Conservation (phyloP, 441 rosid species). For the Raphanus hybrid region DNA sequence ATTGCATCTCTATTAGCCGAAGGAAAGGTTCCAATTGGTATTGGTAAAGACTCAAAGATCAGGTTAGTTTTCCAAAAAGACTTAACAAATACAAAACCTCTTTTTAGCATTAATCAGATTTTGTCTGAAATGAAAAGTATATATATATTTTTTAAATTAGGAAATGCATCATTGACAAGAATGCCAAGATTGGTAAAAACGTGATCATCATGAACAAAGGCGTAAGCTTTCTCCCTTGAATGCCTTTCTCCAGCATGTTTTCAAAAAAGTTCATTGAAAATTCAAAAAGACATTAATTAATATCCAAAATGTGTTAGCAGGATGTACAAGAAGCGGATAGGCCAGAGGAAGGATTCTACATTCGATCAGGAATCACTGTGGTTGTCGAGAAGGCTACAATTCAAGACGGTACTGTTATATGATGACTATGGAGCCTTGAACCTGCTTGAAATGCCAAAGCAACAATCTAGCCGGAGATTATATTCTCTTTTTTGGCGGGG, state of each 20-base stretch:
- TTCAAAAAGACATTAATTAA: neutral
- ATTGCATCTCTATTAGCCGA: constrained; percentile 85
- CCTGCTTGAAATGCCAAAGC: neutral
- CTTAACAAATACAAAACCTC: neutral
- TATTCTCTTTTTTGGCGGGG: neutral
- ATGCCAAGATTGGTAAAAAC: constrained; percentile 80
- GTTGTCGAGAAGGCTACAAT: constrained; percentile 71
- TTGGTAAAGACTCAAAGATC: constrained; percentile 79
- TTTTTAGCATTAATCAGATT: neutral
- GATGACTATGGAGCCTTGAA: constrained; percentile 11
- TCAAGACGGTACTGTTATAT: constrained; percentile 33
- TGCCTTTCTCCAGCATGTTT: neutral
- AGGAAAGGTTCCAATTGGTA: constrained; percentile 84
- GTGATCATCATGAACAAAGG: constrained; percentile 78
- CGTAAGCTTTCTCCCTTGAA: constrained; percentile 50
- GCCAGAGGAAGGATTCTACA: constrained; percentile 81
- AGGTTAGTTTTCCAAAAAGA: constrained; percentile 44
- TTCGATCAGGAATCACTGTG: constrained; percentile 82
- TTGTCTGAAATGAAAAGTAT: constrained; percentile 6
- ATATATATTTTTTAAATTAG: too few species aligned
- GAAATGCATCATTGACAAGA: constrained; percentile 94
- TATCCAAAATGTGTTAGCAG: constrained; percentile 37
- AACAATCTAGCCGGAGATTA: neutral
- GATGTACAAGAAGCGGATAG: constrained; percentile 91
- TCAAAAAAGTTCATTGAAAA: neutral